Base-by-base conservation (phyloP, 164 flowering plant species). In the Umbellularia californica region DNA sequence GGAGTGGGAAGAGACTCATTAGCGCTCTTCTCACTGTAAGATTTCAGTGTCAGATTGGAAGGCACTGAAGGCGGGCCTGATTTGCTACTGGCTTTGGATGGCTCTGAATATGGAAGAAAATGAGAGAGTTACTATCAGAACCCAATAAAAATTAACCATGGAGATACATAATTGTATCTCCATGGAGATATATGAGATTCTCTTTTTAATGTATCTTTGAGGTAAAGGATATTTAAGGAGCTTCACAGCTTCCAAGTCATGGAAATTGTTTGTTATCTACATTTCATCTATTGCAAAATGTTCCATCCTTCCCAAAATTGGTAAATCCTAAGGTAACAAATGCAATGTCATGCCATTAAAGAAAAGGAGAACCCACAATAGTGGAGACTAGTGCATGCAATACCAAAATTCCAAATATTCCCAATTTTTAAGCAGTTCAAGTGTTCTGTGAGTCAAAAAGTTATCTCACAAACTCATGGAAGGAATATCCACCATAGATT, bases 1-100 rank as follows among this genome's bases (percentile, higher is more conserved):
- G 84, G 85, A 62, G 85, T 74, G 47, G 82, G 82, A 70, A 81
- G 78, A 81, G 73, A 77, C 66, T 69, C 77, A 52, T 74, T 58
- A 24, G 14, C 58, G 35, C 78, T 55, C 58, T 62, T 77, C 66
- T 72, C 79, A 14, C 78, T 76, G 71, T 19, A 47, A 73, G 77
- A 24, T 65, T 77, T 51, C 15, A 70, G 64, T 58, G 73, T 70
- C 35, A 55, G 74, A 68, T 41, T 73, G 19, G 80, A 75, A 79
- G 41, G 69, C n/a, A 19, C 47, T 67, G 69, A 6, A 28, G 41
- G 13, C 33, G 33, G 23, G 69, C 69, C 69, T 25, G 69, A 25
- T 67, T 28, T 67, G 47, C 47, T 67, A 2, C 20, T 28, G 22
- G 69, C 20, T 67, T 67, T 67, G 15, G 69, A 30, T 30, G 41